A percentile compares a stretch with the other conserved stretches of the same genome.
phyloP scores from a whole-genome alignment of 2,329 filamentous ascomycete species.

The Pseudopyricularia javanii region DNA sequence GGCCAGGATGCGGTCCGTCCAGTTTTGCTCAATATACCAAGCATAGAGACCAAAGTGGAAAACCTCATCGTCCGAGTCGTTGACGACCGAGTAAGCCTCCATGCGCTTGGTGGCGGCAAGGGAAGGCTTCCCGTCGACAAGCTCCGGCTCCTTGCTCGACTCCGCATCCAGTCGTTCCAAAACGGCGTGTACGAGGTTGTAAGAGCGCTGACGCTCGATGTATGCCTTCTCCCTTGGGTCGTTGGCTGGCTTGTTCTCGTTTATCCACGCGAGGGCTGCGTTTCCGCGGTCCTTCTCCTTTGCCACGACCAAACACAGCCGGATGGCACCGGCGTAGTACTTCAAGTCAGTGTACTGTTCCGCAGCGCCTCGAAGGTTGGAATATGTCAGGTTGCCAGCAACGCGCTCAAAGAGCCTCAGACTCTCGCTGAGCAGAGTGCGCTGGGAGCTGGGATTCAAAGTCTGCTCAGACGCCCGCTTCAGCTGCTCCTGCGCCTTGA shows the following conservation, averaged over 20 bases:
- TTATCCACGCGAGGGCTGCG: constrained; percentile 72
- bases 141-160: constrained; percentile 55
- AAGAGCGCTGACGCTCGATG: constrained; percentile 63
- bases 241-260: constrained; percentile 61
- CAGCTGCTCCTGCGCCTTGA: constrained; percentile 93
- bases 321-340: constrained; percentile 90
- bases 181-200: constrained; percentile 76
- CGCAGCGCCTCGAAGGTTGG: constrained; percentile 68
- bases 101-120: constrained; percentile 64
- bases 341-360: constrained; percentile 68
- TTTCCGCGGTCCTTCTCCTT: constrained; percentile 79
- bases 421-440: constrained; percentile 78
- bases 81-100: constrained; percentile 86
- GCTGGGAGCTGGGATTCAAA: constrained; percentile 61
- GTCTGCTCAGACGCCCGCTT: constrained; percentile 77
- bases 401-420: constrained; percentile 81
- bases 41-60: constrained; percentile 97
- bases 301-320: constrained; percentile 73
- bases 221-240: constrained; percentile 61
- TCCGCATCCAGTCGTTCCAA: constrained; percentile 65
- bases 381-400: constrained; percentile 65
- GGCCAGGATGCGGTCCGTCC: constrained; percentile 73
- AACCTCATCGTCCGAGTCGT: constrained; percentile 77
- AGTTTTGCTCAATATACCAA: constrained; percentile 83
- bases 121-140: constrained; percentile 67